These are phyloP conservation scores for Serendipita sp. DNA, from an alignment of 1,284 basidiomycete species.

Conservation along the genomic window DNA sequence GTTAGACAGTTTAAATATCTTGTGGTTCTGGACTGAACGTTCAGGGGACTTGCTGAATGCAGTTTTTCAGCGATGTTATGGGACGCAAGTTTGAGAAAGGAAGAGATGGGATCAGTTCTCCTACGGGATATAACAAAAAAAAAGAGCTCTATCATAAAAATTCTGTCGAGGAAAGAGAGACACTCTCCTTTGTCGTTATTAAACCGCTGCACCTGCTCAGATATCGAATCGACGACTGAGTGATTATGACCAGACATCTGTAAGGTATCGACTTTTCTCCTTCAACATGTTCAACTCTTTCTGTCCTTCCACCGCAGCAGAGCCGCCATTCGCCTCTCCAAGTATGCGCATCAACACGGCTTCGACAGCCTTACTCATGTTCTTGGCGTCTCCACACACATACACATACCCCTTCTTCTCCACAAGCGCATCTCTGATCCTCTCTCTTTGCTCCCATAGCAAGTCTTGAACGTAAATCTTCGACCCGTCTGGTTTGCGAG, in stretches of 20 bases:
- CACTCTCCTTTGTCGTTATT: too few species aligned
- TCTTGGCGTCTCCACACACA: conserved; percentile 93
- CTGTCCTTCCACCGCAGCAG: conserved; percentile 68
- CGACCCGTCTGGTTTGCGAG: conserved; percentile 70
- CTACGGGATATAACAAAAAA: too few species aligned
- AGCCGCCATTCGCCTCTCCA: conserved; percentile 86
- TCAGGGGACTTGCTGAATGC: too few species aligned
- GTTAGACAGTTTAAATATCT: too few species aligned
- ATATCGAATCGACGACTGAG: background rate
- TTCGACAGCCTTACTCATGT: conserved; percentile 92
- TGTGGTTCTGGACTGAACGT: too few species aligned
- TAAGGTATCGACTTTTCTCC: conserved; percentile 70
- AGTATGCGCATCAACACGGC: conserved; percentile 72
- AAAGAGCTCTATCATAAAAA: too few species aligned
- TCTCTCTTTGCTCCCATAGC: conserved; percentile 71
- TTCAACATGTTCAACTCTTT: conserved; percentile 90
- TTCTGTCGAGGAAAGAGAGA: too few species aligned
- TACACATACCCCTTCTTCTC: conserved; percentile 90
- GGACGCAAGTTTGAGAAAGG: too few species aligned
- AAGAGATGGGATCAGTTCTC: too few species aligned
- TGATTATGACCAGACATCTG: conserved; percentile 68
- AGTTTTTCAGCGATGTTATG: too few species aligned
- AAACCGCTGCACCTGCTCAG: too few species aligned
- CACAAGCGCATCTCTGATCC: conserved; percentile 77
- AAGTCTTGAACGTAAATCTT: conserved; percentile 98